Base-by-base conservation (phyloP, 2,329 filamentous ascomycete species). In the Fusarium sp. region DNA sequence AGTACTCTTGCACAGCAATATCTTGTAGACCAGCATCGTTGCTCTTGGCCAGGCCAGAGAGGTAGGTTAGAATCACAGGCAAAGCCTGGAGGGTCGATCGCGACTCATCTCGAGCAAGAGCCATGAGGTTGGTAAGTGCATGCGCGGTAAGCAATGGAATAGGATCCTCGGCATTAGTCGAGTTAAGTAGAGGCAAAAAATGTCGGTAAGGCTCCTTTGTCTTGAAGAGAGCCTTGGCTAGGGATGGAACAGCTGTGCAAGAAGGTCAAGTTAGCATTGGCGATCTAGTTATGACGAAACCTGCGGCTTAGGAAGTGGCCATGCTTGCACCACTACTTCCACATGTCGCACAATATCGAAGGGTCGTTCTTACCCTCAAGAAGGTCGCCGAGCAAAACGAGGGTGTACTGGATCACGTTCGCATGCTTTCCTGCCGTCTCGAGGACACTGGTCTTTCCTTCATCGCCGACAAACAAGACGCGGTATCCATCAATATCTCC, bases 321-420 rank as follows among this genome's bases (percentile, higher is more conserved):
- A 49, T 27, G 24, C 24, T 30, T 46, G 24, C 38, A 53, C 25
- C 54, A 55, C 29, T 49, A 32, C 52, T 62, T 52, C 47, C 54
- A 44, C 27, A 41, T 62, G 54, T 60, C 57, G 65, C 49, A 55
- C 20, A 46, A 48, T 41, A 24, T 24, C 48, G 43, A 43, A n/a
- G 52, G 41, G 38, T 29, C 48, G 58, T 13, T 69, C 84, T 76
- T 85, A 97, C 94, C 90, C 78, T 95, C 92, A 65, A 98, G 89
- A 70, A 99, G 83, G 79, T 99, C 96, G 67, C 90, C 91, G 65
- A 96, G 87, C 77, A 99, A 84, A 49, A 98, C 95, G 65, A 99
- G 86, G 78, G 98, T 92, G 81, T 98, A 98, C 83, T 98, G 95
- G 70, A 98, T 88, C 74, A 99, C 94, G 83, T 98, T 94, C 78